A percentile compares a stretch with the other conserved stretches of the same genome.
Evolutionary conservation across 2,329 filamentous ascomycete species (phyloP).

Genomic region (Penicillium sclerotigenum): DNA sequence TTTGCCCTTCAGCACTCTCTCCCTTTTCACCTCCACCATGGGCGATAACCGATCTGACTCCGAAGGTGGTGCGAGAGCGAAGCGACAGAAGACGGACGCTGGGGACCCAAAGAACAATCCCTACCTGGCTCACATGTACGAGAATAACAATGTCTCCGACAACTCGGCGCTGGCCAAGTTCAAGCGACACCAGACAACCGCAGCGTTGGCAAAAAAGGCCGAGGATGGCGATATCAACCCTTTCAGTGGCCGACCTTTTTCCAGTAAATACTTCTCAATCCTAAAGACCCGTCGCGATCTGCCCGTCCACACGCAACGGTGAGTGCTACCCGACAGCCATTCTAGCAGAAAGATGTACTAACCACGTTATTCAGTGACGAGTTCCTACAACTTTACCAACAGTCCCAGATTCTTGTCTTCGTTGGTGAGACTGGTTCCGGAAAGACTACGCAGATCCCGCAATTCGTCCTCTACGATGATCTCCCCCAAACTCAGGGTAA

Average conservation of each 20-base stretch:
- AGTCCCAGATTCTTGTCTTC: slow-evolving; percentile 93
- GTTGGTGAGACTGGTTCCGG: slow-evolving; percentile 99
- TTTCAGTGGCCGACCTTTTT: slow-evolving; percentile 75
- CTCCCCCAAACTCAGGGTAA: slow-evolving; percentile 81
- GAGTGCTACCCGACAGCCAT: slow-evolving; percentile 28
- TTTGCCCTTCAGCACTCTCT: slow-evolving; percentile 14
- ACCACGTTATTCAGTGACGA: slow-evolving; percentile 61
- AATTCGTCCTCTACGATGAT: slow-evolving; percentile 97
- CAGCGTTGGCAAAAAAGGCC: slow-evolving; percentile 65
- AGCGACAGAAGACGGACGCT: slow-evolving; percentile 53
- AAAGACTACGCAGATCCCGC: slow-evolving; percentile 98
- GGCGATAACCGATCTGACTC: slow-evolving; percentile 55
- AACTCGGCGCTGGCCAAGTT: slow-evolving; percentile 62
- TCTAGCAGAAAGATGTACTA: background rate
- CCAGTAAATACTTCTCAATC: slow-evolving; percentile 84
- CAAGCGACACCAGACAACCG: slow-evolving; percentile 75
- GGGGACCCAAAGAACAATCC: slow-evolving; percentile 64
- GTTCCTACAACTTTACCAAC: slow-evolving; percentile 89
- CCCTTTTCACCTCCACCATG: slow-evolving; percentile 42
- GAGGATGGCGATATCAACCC: slow-evolving; percentile 83
- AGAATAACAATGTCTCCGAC: slow-evolving; percentile 37
- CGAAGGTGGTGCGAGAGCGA: slow-evolving; percentile 50
- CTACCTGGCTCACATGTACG: slow-evolving; percentile 86
- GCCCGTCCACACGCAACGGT: slow-evolving; percentile 88
- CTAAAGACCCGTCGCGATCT: slow-evolving; percentile 78